These are phyloP conservation scores for Suillus variegatus DNA, from an alignment of 768 basidiomycete species.

Conservation along the genomic window DNA sequence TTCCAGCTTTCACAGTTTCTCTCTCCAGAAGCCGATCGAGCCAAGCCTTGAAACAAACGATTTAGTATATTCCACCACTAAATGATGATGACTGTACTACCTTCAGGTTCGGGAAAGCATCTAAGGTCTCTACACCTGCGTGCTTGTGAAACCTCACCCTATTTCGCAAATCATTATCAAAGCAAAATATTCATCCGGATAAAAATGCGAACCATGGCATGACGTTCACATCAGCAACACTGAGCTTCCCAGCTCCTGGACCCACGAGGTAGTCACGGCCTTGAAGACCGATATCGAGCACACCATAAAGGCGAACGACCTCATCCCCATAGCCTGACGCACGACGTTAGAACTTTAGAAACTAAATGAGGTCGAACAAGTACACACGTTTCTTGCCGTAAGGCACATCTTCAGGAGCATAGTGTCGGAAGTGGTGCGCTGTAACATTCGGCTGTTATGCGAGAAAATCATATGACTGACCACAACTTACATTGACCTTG, in stretches of 20 bases:
- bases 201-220: slow-evolving; percentile 54
- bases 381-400: slow-evolving; percentile 65
- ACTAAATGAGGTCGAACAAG: background rate
- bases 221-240: slow-evolving; percentile 72
- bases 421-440: slow-evolving; percentile 73
- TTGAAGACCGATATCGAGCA: slow-evolving; percentile 75
- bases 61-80: background rate
- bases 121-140: slow-evolving; percentile 56
- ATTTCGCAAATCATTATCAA: background rate
- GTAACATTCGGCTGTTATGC: slow-evolving; percentile 6
- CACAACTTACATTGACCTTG: slow-evolving; percentile 59
- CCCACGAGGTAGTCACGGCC: slow-evolving; percentile 81
- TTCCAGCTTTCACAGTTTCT: slow-evolving; percentile 24
- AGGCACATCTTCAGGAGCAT: slow-evolving; percentile 65
- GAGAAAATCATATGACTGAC: slow-evolving; percentile 7
- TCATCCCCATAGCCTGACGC: slow-evolving; percentile 73
- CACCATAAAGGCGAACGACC: slow-evolving; percentile 80
- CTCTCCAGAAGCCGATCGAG: slow-evolving; percentile 27
- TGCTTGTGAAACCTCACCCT: slow-evolving; percentile 57
- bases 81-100: slow-evolving; percentile 27
- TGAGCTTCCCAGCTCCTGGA: slow-evolving; percentile 64
- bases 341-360: slow-evolving; percentile 20
- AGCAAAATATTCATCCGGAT: background rate
- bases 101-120: slow-evolving; percentile 66
- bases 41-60: slow-evolving; percentile 25